Base-by-base conservation (phyloP, 2,329 filamentous ascomycete species). In the Canariomyces notabilis region DNA sequence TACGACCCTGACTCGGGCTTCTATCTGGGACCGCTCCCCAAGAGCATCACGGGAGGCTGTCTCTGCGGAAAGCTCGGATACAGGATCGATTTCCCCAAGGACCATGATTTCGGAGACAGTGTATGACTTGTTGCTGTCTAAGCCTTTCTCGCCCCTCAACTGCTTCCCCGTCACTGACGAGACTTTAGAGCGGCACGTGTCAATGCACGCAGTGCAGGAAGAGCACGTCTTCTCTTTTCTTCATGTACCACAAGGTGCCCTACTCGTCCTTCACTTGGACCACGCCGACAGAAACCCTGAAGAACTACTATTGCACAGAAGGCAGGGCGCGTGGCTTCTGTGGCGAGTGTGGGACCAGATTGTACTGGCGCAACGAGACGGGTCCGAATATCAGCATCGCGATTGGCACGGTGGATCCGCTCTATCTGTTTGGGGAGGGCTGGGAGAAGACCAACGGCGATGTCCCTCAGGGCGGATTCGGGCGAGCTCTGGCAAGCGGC, bases 211-310 rank as follows among this genome's bases (percentile, higher is more conserved):
- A 52, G 41, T 50, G 52, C 41, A 49, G 52, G 33, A 49, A 48
- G 26, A 48, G 36, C 46, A 46, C 44, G 7, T 50, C 48, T 2
- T 41, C 38, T 6, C 44, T 51, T 36, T 51, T 53, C 43, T 52
- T 50, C 46, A 37, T 49, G 31, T 51, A 48, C 33, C 37, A 44
- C 33, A 48, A 46, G 23, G 44, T 50, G 14, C 44, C 52, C n/a
- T 45, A 41, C 18, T 40, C 49, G 2, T n/a, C 9, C 16, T 18
- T 54, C 15, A 49, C 36, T 5, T 54, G 44, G 44, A 44, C 39
- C 18, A 14, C 20, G 6, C 5, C 16, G 5, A n/a, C n/a, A n/a
- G 22, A 69, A 58, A 1, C 65, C 60, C 0, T 54, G 38, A 5
- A 67, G 62, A 34, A 46, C 20, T 46, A 42, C 37, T 49, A 42